Evolutionary conservation across 2,329 filamentous ascomycete genomes (phyloP), one percentile per base, ranked within the genome.

Genomic region (Fusarium neocosmosporiellum): DNA sequence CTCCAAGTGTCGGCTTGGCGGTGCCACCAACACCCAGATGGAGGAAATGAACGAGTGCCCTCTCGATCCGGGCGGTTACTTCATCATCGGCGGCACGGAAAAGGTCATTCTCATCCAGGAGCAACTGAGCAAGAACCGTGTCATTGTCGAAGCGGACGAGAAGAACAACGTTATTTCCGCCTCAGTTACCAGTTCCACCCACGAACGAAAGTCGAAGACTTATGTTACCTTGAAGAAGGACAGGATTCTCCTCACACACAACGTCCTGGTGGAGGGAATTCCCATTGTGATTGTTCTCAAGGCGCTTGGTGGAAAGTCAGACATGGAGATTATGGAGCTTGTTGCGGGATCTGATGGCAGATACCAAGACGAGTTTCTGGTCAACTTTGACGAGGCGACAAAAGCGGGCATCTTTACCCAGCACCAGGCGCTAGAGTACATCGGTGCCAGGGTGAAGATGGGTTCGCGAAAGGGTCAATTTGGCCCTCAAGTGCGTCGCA

Each of bases 41-140:
- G 94, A 94, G 69, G 85, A 92, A 57, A 92, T 98, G 87, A 96
- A 97, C 78, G 96, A 99, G 84, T 99, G 96, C 78, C 94, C 96
- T 16, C 87, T 99, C 43, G 96, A 99, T 79, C 96, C 97, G 1
- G 96, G 96, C 71, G 96, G 96, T 60, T 99, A 99, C 82, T 99
- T 99, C 79, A 96, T 99, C 78, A 95, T 98, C 74, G 94, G 96
- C 77, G 96, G 96, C 54, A 98, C 97, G 22, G 96, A 99, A 82
- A 99, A 99, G 86, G 96, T 99, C 76, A 99, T 99, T 79, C 86
- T 99, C 48, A 97, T 99, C 16, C 96, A 99, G 82, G 97, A 99
- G 80, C 96, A 99, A 84, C 86, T 99, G 80, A 99, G 96, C 88
- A 99, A 99, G 88, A 99, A 99, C 83, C 91, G 96, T 85, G 94